Base-by-base conservation (phyloP, 768 basidiomycete species). In the Phaeotremella fagi region DNA sequence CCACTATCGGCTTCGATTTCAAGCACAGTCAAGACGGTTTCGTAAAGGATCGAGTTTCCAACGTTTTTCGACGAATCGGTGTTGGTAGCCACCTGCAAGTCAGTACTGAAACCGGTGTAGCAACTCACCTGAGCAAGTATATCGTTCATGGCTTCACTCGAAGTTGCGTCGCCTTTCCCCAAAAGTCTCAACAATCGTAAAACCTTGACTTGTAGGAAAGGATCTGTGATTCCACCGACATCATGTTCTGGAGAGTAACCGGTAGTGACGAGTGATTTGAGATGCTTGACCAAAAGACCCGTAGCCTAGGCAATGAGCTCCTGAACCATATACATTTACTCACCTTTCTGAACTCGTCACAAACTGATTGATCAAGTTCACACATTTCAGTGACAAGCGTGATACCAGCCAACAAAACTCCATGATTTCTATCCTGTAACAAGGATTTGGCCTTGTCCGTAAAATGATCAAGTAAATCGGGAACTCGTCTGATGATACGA, bases 241-340 rank as follows among this genome's bases (percentile, higher is more conserved):
- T 99, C 95, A 68, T 98, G 95, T 72, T 98, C 95, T 22, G 95
- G 92, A 64, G 90, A 94, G 75, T 95, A 97, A 7, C 94, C 94
- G 3, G 92, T 95, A 0, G 94, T 91, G 36, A 88, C 89, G 54
- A 98, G 78, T 1, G 90, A 87, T 73, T 98, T 98, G 61, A 99
- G 80, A 66, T 95, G 90, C 59, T 90, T 85, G 48, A 98, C 94
- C 23, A 99, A 85, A 9, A 92, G 78, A 1, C 56, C 60, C 5
- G 61, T 65, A 12, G 60, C 59, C 65, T 63, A 29, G 22, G 18
- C 35, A 25, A 20, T 22, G 6, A 18, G 42, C 35, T 51, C 47
- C 11, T 14, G 16, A n/a, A 18, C 9, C 9, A 29, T 7, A 27
- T 12, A 41, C 38, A 41, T 7, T 33, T 16, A 60, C 83, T 55